Conservation (phyloP, 306 rosid species). For the Casuarina glauca region DNA sequence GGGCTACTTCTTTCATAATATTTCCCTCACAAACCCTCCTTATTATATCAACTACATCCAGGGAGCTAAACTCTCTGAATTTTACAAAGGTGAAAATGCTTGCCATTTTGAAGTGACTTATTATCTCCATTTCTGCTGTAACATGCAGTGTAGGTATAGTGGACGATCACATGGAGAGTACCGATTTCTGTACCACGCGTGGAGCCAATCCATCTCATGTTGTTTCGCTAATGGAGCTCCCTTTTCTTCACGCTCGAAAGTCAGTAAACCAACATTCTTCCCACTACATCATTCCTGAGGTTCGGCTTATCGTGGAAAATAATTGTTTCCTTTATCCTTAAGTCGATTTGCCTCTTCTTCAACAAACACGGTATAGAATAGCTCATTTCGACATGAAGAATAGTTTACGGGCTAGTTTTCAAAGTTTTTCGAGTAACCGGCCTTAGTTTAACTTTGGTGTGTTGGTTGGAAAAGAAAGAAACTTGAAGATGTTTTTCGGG, state of each 20-base stretch:
- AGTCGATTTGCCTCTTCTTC: background rate
- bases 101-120: background rate
- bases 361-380: no score
- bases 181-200: background rate
- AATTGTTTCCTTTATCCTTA: background rate
- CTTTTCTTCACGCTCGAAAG: conserved; percentile 19
- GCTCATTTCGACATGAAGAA: no score
- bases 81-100: background rate
- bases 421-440: no score
- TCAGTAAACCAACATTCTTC: conserved; percentile 22
- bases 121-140: background rate
- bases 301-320: background rate
- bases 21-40: no score
- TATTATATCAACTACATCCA: no score
- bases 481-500: no score
- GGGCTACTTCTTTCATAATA: no score
- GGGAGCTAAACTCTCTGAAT: no score
- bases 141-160: conserved; percentile 15
- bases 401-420: no score
- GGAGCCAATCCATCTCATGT: conserved; percentile 52
- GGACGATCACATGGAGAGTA: conserved; percentile 42
- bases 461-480: no score
- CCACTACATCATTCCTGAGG: conserved; percentile 21
- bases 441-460: no score
- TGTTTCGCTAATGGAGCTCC: conserved; percentile 47